phyloP scores from a whole-genome alignment of 2,329 filamentous ascomycete species.

The Graphilbum sp. region DNA sequence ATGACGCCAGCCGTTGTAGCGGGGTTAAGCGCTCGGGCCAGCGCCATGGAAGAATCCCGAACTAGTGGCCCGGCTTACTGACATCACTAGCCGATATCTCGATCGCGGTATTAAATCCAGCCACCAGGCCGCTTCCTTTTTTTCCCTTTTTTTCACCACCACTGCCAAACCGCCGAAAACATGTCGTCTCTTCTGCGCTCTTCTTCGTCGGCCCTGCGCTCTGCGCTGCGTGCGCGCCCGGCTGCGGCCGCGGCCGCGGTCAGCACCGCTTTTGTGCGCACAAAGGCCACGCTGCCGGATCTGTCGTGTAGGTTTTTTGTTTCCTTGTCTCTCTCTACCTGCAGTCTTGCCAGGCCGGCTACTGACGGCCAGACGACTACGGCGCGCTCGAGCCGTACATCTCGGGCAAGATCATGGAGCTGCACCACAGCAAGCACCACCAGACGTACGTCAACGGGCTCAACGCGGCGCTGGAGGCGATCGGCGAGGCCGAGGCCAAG shows the following conservation, averaged over 20 bases:
- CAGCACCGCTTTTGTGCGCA: slow-evolving; percentile 61
- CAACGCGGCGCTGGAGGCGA: slow-evolving; percentile 47
- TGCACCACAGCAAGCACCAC: slow-evolving; percentile 68
- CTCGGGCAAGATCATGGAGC: slow-evolving; percentile 63
- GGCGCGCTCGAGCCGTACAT: slow-evolving; percentile 79
- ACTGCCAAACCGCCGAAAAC: no score
- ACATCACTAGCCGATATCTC: no score
- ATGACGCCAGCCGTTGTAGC: no score
- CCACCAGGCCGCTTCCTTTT: no score
- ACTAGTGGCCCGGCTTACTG: no score
- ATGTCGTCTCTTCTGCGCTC: slow-evolving; percentile 21
- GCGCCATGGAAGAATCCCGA: no score
- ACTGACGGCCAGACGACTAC: slow-evolving; percentile 76
- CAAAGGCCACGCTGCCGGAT: slow-evolving; percentile 87
- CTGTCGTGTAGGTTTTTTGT: slow-evolving; percentile 33
- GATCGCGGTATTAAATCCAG: no score
- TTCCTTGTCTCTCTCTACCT: background rate
- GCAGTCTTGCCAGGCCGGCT: no score
- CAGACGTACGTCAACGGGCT: slow-evolving; percentile 64
- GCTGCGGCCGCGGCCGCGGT: slow-evolving; percentile 48
- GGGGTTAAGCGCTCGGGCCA: no score
- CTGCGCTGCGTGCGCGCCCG: slow-evolving; percentile 50
- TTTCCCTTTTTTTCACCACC: background rate
- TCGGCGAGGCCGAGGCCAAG: slow-evolving; percentile 44
- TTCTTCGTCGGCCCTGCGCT: slow-evolving; percentile 56